Evolutionary conservation across 768 basidiomycete genomes (phyloP).

Genomic region (Peribolospora kevripleyi): DNA sequence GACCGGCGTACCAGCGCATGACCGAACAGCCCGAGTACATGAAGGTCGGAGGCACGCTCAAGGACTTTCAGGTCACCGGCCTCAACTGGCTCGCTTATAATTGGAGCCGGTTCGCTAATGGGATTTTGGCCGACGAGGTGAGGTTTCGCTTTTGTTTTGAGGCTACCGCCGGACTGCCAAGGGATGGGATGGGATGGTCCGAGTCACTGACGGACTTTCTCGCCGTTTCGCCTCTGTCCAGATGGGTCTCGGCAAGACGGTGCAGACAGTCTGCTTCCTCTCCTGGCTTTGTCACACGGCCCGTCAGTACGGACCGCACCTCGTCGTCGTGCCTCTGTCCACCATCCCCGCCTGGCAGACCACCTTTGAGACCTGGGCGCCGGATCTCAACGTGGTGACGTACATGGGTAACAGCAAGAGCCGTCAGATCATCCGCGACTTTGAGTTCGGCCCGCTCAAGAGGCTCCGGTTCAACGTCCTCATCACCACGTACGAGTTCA

Average conservation of each 20-base stretch:
- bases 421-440: conserved; percentile 70
- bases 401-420: conserved; percentile 76
- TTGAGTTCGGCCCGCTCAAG: conserved; percentile 80
- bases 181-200: neutral
- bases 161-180: neutral
- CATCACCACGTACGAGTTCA: conserved; percentile 88
- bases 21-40: conserved; percentile 73
- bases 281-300: conserved; percentile 81
- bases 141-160: neutral
- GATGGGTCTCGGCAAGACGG: conserved; percentile 97
- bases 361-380: conserved; percentile 84
- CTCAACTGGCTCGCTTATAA: conserved; percentile 96
- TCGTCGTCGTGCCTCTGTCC: conserved; percentile 90
- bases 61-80: conserved; percentile 95
- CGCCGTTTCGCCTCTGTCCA: conserved; percentile 1
- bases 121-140: conserved; percentile 79
- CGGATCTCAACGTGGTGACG: conserved; percentile 84
- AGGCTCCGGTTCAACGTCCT: conserved; percentile 84
- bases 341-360: conserved; percentile 97
- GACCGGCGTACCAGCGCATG: conserved; percentile 64
- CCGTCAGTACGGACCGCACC: conserved; percentile 85
- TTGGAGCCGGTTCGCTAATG: conserved; percentile 85
- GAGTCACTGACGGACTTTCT: neutral
- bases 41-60: conserved; percentile 47
- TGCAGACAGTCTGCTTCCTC: conserved; percentile 85